phyloP scores from a whole-genome alignment of 805 yeast species.

The Torulaspora indica region DNA sequence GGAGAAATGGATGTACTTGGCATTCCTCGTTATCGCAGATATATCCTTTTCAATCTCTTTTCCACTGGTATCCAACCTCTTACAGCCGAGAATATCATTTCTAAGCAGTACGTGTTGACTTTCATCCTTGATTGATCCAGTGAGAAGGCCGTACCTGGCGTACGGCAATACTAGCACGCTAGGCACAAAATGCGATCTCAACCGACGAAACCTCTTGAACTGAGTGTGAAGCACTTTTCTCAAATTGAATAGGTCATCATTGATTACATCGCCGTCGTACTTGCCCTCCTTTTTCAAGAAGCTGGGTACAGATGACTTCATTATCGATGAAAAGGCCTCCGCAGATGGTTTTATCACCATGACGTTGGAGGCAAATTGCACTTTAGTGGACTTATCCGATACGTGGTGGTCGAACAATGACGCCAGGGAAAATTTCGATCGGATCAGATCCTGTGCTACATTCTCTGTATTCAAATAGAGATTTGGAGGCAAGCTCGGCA shows the following conservation, averaged over 20 bases:
- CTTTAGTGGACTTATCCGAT: constrained; percentile 25
- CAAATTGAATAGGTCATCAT: constrained; percentile 28
- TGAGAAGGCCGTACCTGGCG: constrained; percentile 30
- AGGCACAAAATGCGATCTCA: constrained; percentile 24
- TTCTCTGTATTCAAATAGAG: constrained; percentile 26
- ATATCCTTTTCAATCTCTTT: constrained; percentile 14
- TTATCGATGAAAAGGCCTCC: constrained; percentile 26
- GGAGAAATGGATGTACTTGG: constrained; percentile 55
- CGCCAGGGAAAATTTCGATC: constrained; percentile 25
- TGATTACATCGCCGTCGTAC: constrained; percentile 34
- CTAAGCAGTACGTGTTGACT: constrained; percentile 23
- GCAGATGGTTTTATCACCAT: constrained; percentile 56
- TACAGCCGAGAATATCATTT: constrained; percentile 33
- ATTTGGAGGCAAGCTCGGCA: constrained; percentile 37
- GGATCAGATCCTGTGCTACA: constrained; percentile 31
- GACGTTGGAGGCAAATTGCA: constrained; percentile 41
- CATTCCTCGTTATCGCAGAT: constrained; percentile 29
- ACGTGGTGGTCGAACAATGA: constrained; percentile 22
- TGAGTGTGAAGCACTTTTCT: constrained; percentile 29
- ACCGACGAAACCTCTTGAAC: constrained; percentile 28
- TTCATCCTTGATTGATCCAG: constrained; percentile 28
- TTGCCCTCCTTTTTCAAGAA: constrained; percentile 16
- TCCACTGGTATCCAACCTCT: constrained; percentile 20
- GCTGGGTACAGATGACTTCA: constrained; percentile 22
- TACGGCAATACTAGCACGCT: constrained; percentile 33